phyloP scores from a whole-genome alignment of 2,329 filamentous ascomycete species.

The Epichloe baconii region DNA sequence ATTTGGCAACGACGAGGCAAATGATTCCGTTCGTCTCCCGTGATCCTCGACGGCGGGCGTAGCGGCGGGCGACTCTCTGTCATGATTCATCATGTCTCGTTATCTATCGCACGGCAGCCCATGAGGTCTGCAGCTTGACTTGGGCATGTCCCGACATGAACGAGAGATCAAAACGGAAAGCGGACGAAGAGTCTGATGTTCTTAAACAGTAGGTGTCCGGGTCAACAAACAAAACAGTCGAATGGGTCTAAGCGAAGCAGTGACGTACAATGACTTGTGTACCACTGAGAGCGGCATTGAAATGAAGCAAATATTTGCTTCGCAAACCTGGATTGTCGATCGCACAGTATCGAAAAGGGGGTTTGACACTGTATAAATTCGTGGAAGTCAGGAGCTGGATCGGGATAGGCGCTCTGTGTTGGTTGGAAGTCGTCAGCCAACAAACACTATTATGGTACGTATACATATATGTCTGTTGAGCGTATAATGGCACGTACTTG shows the following conservation, averaged over 20 bases:
- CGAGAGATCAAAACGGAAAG: neutral
- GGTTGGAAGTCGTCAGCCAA: too few relatives aligned
- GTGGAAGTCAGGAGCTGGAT: too few relatives aligned
- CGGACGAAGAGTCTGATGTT: neutral
- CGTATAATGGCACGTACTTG: neutral
- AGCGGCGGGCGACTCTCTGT: neutral
- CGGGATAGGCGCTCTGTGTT: too few relatives aligned
- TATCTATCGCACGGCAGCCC: neutral
- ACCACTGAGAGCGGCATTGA: neutral
- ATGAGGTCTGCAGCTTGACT: neutral
- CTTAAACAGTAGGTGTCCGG: neutral
- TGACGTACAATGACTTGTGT: neutral
- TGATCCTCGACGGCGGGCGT: neutral
- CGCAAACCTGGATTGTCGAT: neutral
- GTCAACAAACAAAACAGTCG: neutral
- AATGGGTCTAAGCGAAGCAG: neutral
- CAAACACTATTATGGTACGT: too few relatives aligned
- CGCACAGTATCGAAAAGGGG: accelerated
- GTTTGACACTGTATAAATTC: accelerated
- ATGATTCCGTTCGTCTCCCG: neutral
- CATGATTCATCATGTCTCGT: neutral
- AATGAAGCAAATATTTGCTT: neutral
- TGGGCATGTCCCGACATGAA: neutral
- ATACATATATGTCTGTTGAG: neutral
- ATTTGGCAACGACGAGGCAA: neutral